Percentiles rank a stretch among this genome's conserved stretches.
phyloP scores from a whole-genome alignment of 2,329 filamentous ascomycete genomes.

The Gremmenia infestans region DNA sequence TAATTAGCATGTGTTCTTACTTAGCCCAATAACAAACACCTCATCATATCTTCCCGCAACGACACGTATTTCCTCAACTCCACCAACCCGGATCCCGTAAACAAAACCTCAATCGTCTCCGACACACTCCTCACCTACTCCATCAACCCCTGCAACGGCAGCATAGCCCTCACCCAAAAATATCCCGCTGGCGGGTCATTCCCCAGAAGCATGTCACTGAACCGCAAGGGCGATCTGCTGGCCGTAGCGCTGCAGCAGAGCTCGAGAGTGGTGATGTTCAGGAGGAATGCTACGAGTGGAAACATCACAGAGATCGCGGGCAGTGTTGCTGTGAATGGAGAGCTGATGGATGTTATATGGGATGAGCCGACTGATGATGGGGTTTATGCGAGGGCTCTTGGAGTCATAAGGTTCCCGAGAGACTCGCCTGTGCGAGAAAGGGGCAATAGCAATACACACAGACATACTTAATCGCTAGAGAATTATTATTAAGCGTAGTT shows the following conservation, averaged over 20 bases:
- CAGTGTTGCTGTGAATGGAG: constrained; percentile 30
- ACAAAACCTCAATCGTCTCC: not conserved
- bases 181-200: not conserved
- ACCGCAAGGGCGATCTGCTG: not conserved
- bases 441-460: too few species aligned
- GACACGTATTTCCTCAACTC: not conserved
- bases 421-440: too few species aligned
- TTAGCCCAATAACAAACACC: not conserved
- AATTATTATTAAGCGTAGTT: too few species aligned
- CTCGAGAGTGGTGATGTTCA: not conserved
- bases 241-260: not conserved
- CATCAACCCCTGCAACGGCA: not conserved
- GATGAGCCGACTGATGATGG: too few species aligned
- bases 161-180: not conserved
- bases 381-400: too few species aligned
- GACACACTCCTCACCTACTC: constrained; percentile 1
- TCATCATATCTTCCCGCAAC: not conserved
- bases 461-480: too few species aligned
- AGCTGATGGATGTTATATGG: not conserved
- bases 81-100: not conserved
- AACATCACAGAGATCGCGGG: not conserved
- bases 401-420: too few species aligned
- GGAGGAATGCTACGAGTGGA: not conserved
- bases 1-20: too few species aligned
- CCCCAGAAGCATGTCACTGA: not conserved